Evolutionary conservation across 2,329 filamentous ascomycete species (phyloP), one percentile per base, ranked within the genome.

Genomic region (Pseudopithomyces chartarum): DNA sequence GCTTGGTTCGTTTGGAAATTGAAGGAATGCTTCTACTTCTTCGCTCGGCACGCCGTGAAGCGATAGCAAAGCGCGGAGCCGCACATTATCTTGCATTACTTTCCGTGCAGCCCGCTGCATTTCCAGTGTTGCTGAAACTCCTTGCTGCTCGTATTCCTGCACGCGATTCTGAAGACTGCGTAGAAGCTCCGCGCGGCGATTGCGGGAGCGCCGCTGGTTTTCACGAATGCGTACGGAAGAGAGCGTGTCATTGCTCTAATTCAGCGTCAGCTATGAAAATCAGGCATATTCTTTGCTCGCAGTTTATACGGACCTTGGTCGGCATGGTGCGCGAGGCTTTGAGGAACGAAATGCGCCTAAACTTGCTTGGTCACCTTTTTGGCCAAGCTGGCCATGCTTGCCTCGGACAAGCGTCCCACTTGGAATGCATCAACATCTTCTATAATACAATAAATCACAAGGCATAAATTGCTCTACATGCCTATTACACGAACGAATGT

Each of bases 151-250:
- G 69, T 84, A 90, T 44, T 80, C 74, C 34, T 85, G 82, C 57
- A 88, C 77, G 54, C 85, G 84, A 53, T 81, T 77, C 73, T 91
- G 88, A 23, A 91, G 81, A 48, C 88, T 85, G 58, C 85, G 78
- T 48, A 91, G 76, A 67, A 91, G 90, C 68, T 90, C 88, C 76
- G 88, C 89, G 62, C 86, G 83, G 29, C 88, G 83, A 29, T 87
- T 87, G 38, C 90, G 85, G 12, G 87, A 90, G 58, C 89, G 86
- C 49, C 90, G 82, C 71, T 92, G 90, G 68, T 92, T 92, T 64
- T 92, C 87, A 59, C 89, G 84, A 61, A 91, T 87, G 59, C 89
- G 86, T 12, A 57, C n/a, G 34, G 34, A 5, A 38, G 34, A 38
- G n/a, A n/a, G 34, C 34, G 34, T 13, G 11, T 38, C 34, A 12